Conservation (phyloP, 768 basidiomycete species). For the Pulveroboletus sp. region DNA sequence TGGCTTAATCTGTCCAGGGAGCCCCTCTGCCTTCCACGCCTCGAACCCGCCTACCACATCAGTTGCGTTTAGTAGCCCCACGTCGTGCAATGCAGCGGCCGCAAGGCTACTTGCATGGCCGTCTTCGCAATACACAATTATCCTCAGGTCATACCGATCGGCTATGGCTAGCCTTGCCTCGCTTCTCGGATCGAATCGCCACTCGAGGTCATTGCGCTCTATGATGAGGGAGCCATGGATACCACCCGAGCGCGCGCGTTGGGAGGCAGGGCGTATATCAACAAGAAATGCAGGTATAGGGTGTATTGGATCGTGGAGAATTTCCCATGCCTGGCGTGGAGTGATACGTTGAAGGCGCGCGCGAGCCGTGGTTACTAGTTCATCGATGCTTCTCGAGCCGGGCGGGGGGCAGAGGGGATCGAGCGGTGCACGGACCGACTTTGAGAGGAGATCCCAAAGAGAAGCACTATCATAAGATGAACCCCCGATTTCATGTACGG, state of each 20-base stretch:
- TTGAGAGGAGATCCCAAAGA: slow-evolving; percentile 66
- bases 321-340: slow-evolving; percentile 53
- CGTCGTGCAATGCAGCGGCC: slow-evolving; percentile 59
- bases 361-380: slow-evolving; percentile 54
- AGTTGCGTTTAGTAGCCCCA: slow-evolving; percentile 70
- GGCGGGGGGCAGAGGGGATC: slow-evolving; percentile 62
- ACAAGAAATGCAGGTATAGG: slow-evolving; percentile 67
- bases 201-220: slow-evolving; percentile 74
- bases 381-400: slow-evolving; percentile 55
- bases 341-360: slow-evolving; percentile 61
- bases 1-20: slow-evolving; percentile 48
- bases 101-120: slow-evolving; percentile 72
- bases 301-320: slow-evolving; percentile 49
- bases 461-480: slow-evolving; percentile 60
- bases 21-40: slow-evolving; percentile 64
- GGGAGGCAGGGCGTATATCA: slow-evolving; percentile 65
- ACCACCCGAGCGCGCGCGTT: slow-evolving; percentile 52
- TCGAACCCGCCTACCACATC: slow-evolving; percentile 72
- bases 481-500: slow-evolving; percentile 50
- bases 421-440: slow-evolving; percentile 53
- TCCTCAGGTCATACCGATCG: slow-evolving; percentile 67
- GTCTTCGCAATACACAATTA: slow-evolving; percentile 73
- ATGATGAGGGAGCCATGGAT: slow-evolving; percentile 68
- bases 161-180: slow-evolving; percentile 57
- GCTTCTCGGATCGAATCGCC: slow-evolving; percentile 72